phyloP scores from a whole-genome alignment of 805 yeast genomes.

The Lachancea lanzarotensis region DNA sequence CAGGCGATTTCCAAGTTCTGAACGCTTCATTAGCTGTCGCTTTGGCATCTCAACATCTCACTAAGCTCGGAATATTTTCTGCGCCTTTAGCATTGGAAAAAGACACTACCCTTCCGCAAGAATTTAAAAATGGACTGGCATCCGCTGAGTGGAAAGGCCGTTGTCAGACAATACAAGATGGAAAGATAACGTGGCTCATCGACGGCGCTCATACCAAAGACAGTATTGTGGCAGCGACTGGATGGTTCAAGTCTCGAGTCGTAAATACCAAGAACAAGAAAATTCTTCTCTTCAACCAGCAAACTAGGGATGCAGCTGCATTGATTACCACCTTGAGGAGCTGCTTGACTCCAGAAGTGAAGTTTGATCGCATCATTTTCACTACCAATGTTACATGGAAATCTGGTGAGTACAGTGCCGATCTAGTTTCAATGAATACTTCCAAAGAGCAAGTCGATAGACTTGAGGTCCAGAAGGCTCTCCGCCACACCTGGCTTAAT shows the following conservation, averaged over 20 bases:
- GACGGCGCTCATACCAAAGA: constrained; percentile 98
- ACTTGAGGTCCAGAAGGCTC: constrained; percentile 70
- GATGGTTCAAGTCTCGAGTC: constrained; percentile 54
- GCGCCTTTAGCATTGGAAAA: constrained; percentile 14
- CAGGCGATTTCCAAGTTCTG: constrained; percentile 75
- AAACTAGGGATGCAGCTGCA: constrained; percentile 74
- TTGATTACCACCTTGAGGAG: constrained; percentile 50
- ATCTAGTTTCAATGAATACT: constrained; percentile 78
- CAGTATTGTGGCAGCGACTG: constrained; percentile 72
- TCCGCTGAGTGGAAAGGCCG: constrained; percentile 90
- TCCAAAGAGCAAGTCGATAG: constrained; percentile 72
- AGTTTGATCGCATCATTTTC: constrained; percentile 73
- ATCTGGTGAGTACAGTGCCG: constrained; percentile 69
- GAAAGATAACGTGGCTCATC: constrained; percentile 60
- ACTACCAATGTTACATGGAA: constrained; percentile 92
- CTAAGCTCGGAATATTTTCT: constrained; percentile 39
- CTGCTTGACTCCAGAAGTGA: constrained; percentile 35
- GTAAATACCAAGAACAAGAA: constrained; percentile 19
- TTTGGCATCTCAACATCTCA: constrained; percentile 56
- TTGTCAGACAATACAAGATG: constrained; percentile 61
- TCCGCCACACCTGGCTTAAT: constrained; percentile 63
- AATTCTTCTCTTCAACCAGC: constrained; percentile 85
- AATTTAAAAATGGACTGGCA: constrained; percentile 54
- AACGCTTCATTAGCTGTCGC: constrained; percentile 87
- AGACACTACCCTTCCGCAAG: constrained; percentile 36